A percentile compares a stretch with the other conserved stretches of the same genome.
These are phyloP conservation scores for Penicillium oxalicum DNA, from an alignment of 2,329 filamentous ascomycete genomes.

Conservation along the genomic window DNA sequence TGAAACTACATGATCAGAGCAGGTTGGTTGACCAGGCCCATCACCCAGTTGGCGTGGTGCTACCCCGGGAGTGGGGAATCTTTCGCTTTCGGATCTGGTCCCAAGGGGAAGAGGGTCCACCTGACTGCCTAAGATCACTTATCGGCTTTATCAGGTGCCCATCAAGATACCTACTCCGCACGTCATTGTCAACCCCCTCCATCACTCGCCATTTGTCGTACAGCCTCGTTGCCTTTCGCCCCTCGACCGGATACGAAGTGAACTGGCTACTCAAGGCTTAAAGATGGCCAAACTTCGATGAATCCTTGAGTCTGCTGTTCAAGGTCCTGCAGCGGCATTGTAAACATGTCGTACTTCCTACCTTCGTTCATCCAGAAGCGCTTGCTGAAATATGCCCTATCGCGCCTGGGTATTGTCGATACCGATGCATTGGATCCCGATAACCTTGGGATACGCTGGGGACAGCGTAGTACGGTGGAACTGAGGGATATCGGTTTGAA, in stretches of 20 bases:
- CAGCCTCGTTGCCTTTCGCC: slow-evolving; percentile 6
- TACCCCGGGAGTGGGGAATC: slow-evolving; percentile 4
- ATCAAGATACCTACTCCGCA: slow-evolving; percentile 21
- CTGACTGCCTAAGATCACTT: slow-evolving; percentile 21
- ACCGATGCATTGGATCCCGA: slow-evolving; percentile 80
- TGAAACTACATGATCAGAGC: too few species aligned
- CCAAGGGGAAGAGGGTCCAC: slow-evolving; percentile 6
- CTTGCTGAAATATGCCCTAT: slow-evolving; percentile 78
- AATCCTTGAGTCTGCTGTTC: slow-evolving; percentile 19
- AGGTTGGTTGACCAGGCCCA: neutral
- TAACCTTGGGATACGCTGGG: slow-evolving; percentile 75
- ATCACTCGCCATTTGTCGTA: slow-evolving; percentile 9
- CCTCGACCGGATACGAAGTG: slow-evolving; percentile 2
- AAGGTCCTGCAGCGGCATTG: slow-evolving; percentile 27
- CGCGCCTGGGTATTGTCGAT: slow-evolving; percentile 78
- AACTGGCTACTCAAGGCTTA: slow-evolving; percentile 3
- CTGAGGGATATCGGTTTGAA: slow-evolving; percentile 80
- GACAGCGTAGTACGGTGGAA: slow-evolving; percentile 75
- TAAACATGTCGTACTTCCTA: slow-evolving; percentile 65
- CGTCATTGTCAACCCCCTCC: slow-evolving; percentile 23
- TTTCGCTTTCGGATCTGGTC: slow-evolving; percentile 1
- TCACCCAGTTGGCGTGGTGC: neutral
- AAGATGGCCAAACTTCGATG: slow-evolving; percentile 24
- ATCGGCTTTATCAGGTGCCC: slow-evolving; percentile 19
- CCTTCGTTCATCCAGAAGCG: slow-evolving; percentile 79